phyloP scores from a whole-genome alignment of 352 stramenopile species.

The Pythium guiyangense region DNA sequence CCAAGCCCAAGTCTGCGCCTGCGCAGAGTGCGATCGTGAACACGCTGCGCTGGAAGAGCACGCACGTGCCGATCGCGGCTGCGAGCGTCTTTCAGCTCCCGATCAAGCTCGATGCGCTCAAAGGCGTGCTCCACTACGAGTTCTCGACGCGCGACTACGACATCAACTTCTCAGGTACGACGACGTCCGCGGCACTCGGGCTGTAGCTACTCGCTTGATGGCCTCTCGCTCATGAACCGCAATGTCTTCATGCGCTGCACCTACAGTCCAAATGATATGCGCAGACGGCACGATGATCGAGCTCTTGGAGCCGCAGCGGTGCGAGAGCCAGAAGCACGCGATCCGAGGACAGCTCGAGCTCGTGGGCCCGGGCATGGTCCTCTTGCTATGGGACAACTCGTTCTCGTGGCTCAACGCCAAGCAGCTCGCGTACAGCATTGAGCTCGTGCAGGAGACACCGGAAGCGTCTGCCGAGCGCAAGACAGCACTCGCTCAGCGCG shows the following conservation, averaged over 20 bases:
- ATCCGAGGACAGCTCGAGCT: constrained; percentile 41
- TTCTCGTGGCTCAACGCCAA: constrained; percentile 83
- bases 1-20: constrained; percentile 3
- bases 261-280: constrained; percentile 54
- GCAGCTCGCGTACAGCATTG: constrained; percentile 67
- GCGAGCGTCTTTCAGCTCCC: constrained; percentile 61
- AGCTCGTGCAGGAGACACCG: constrained; percentile 55
- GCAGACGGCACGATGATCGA: constrained; percentile 49
- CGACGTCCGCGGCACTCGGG: background rate
- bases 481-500: constrained; percentile 39
- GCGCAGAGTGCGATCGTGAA: constrained; percentile 31
- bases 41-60: constrained; percentile 75
- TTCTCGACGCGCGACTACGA: constrained; percentile 75
- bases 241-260: background rate
- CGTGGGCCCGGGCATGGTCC: constrained; percentile 45
- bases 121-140: constrained; percentile 50
- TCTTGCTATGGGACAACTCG: constrained; percentile 78
- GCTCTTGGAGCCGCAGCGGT: constrained; percentile 45
- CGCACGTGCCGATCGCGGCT: constrained; percentile 62
- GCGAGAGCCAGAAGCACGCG: constrained; percentile 58
- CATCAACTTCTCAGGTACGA: constrained; percentile 47
- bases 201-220: too few relatives aligned
- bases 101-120: constrained; percentile 62
- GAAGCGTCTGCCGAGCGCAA: constrained; percentile 33
- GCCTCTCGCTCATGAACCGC: too few relatives aligned